A percentile compares a stretch with the other conserved stretches of the same genome.
phyloP scores from a whole-genome alignment of 176 grass and related monocot genomes.

The Cymbopogon citratus region DNA sequence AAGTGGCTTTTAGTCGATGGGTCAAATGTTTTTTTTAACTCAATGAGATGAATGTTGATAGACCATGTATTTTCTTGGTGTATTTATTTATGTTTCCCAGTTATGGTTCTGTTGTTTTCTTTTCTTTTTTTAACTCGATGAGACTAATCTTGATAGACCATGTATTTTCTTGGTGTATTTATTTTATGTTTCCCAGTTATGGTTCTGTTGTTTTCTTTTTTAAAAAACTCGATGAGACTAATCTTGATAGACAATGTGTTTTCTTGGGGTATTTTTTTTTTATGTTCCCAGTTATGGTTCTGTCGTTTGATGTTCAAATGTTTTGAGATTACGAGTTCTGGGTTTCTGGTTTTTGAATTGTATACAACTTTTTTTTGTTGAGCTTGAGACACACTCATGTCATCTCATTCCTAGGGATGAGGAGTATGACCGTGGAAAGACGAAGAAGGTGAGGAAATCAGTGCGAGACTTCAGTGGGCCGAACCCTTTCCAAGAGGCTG shows the following conservation, averaged over 20 bases:
- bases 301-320: background rate
- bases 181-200: too few relatives aligned
- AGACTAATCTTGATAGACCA: too few relatives aligned
- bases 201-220: too few relatives aligned
- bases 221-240: background rate
- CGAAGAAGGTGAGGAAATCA: constrained; percentile 58
- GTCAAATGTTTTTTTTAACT: too few relatives aligned
- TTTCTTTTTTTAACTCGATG: too few relatives aligned
- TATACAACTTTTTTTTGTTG: background rate
- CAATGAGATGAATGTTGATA: too few relatives aligned
- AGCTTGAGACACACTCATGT: background rate
- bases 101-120: too few relatives aligned
- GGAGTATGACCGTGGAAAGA: constrained; percentile 59
- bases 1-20: background rate
- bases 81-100: too few relatives aligned
- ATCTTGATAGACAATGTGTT: background rate
- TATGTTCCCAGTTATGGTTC: background rate
- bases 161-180: too few relatives aligned
- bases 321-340: background rate
- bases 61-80: too few relatives aligned
- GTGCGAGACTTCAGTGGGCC: constrained; percentile 26
- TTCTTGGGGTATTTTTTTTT: too few relatives aligned
- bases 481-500: constrained; percentile 67
- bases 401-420: constrained; percentile 43
- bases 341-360: background rate